Conservation (phyloP, 2,329 filamentous ascomycete species). For the Didymella keratinophila region DNA sequence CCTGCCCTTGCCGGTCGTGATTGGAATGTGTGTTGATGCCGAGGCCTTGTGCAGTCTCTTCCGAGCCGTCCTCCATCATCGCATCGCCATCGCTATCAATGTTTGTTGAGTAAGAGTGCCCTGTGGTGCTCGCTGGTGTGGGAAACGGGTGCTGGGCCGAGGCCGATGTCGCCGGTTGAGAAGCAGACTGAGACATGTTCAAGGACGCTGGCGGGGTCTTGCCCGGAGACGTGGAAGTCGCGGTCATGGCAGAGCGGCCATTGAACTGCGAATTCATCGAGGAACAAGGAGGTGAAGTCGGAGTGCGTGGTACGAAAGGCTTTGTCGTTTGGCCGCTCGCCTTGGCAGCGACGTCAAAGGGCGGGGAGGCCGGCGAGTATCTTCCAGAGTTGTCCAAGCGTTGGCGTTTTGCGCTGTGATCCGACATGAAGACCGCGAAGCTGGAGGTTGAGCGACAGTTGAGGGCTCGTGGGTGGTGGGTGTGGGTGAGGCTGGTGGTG, state of each 20-base stretch:
- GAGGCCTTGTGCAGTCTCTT: conserved; percentile 39
- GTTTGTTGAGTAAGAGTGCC: conserved; percentile 41
- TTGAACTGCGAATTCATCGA: conserved; percentile 56
- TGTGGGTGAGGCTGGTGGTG: conserved; percentile 26
- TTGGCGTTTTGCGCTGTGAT: conserved; percentile 50
- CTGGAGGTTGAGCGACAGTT: conserved; percentile 17
- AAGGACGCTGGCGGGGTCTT: conserved; percentile 56
- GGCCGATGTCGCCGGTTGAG: conserved; percentile 45
- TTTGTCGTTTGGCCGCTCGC: conserved; percentile 51
- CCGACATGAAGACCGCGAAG: conserved; percentile 44
- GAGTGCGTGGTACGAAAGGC: conserved; percentile 56
- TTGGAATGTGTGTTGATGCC: conserved; percentile 54
- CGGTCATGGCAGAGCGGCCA: conserved; percentile 44
- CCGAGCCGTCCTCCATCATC: conserved; percentile 50
- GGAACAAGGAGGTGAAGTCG: conserved; percentile 58
- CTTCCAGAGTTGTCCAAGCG: conserved; percentile 51
- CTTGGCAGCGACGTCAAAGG: conserved; percentile 52
- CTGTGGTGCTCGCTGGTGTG: conserved; percentile 51
- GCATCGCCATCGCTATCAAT: conserved; percentile 54
- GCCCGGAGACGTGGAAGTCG: conserved; percentile 38
- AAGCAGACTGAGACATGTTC: conserved; percentile 45
- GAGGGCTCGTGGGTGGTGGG: conserved; percentile 24
- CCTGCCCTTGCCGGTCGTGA: conserved; percentile 55
- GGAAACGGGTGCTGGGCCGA: conserved; percentile 44
- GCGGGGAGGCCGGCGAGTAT: conserved; percentile 56